These are phyloP conservation scores for Arthrobotrys iridis DNA, from an alignment of 2,329 filamentous ascomycete genomes.

Conservation along the genomic window DNA sequence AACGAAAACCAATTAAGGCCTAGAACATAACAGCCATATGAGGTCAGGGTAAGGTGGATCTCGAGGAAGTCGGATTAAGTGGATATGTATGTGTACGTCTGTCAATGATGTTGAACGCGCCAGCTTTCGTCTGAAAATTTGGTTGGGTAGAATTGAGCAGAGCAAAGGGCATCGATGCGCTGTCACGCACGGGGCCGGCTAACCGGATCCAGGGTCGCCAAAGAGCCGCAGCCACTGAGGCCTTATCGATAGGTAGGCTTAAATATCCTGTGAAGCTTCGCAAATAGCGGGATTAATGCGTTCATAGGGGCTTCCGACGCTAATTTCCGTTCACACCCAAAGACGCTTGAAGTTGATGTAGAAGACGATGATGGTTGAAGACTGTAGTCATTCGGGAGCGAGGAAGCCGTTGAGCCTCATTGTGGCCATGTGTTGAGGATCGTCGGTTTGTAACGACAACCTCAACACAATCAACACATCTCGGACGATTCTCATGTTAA, in stretches of 20 bases:
- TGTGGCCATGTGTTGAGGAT: conserved; percentile 5
- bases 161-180: conserved; percentile 42
- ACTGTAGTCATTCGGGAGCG: not conserved
- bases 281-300: not conserved
- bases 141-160: conserved; percentile 16
- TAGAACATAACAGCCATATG: conserved; percentile 5
- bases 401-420: not conserved
- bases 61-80: not conserved
- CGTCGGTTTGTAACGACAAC: conserved; percentile 4
- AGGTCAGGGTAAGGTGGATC: conserved; percentile 11
- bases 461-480: conserved; percentile 17
- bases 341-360: not conserved
- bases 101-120: conserved; percentile 39
- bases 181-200: conserved; percentile 34
- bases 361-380: not conserved
- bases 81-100: not conserved
- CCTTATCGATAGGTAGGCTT: conserved; percentile 8
- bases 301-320: not conserved
- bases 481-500: not conserved
- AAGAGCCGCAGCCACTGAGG: conserved; percentile 6
- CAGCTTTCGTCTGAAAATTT: conserved; percentile 41
- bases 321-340: no score
- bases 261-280: no score
- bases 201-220: conserved; percentile 10
- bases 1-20: not conserved